Evolutionary conservation across 805 yeast genomes (phyloP).

Genomic region (Kazachstania africana): DNA sequence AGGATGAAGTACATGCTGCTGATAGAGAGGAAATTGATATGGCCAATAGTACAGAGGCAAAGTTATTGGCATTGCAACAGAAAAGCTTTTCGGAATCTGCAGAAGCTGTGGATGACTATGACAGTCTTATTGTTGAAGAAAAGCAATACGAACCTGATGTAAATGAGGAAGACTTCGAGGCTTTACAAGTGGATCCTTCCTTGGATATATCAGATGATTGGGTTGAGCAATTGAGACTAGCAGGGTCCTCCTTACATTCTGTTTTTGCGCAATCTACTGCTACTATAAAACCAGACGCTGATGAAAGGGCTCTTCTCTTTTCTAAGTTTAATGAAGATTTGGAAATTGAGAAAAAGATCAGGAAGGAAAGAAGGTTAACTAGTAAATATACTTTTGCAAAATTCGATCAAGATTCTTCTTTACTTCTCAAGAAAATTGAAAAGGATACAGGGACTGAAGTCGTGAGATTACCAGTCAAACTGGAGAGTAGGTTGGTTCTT

Average conservation of each 20-base stretch:
- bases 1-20: slow-evolving; percentile 31
- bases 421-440: slow-evolving; percentile 8
- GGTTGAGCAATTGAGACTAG: slow-evolving; percentile 50
- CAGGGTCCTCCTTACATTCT: slow-evolving; percentile 24
- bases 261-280: slow-evolving; percentile 21
- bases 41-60: slow-evolving; percentile 1
- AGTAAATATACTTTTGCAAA: slow-evolving; percentile 13
- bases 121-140: slow-evolving; percentile 24
- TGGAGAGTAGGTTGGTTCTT: not conserved
- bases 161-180: slow-evolving; percentile 34
- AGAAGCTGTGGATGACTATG: not conserved
- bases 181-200: slow-evolving; percentile 32
- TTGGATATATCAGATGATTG: slow-evolving; percentile 48
- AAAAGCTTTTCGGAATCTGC: slow-evolving; percentile 1
- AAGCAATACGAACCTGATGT: slow-evolving; percentile 63
- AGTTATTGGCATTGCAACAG: slow-evolving; percentile 4
- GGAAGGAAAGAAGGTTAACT: slow-evolving; percentile 19
- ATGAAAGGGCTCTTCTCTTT: slow-evolving; percentile 19
- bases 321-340: slow-evolving; percentile 32
- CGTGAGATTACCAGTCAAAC: not conserved
- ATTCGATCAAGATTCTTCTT: slow-evolving; percentile 11
- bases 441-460: slow-evolving; percentile 5
- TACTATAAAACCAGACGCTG: slow-evolving; percentile 1
- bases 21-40: slow-evolving; percentile 9
- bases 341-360: slow-evolving; percentile 18